Evolutionary conservation across 2,329 filamentous ascomycete genomes (phyloP).

Genomic region (Falciphora oryzae): DNA sequence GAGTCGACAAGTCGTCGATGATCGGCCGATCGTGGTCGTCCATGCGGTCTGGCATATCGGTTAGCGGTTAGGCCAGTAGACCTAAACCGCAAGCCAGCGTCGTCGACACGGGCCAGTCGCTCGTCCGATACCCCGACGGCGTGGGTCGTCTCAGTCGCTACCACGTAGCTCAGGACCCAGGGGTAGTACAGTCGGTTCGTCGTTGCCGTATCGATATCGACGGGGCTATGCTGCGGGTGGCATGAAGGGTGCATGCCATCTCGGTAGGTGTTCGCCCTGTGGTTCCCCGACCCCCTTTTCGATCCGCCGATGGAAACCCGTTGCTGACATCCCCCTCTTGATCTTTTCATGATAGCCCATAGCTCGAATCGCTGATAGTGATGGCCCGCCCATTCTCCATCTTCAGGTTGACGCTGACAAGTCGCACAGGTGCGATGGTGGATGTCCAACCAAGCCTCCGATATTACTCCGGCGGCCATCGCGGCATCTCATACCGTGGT

Average conservation of each 20-base stretch:
- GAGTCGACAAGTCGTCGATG: background rate
- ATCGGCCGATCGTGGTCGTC: background rate
- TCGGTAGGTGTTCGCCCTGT: background rate
- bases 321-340: background rate
- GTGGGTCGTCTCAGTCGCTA: too few relatives aligned
- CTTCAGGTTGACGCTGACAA: too few relatives aligned
- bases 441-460: background rate
- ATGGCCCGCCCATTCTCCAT: too few relatives aligned
- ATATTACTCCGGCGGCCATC: background rate
- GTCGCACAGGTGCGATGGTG: background rate
- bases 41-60: too few relatives aligned
- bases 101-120: too few relatives aligned
- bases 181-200: background rate
- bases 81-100: too few relatives aligned
- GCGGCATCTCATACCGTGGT: background rate
- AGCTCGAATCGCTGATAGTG: background rate
- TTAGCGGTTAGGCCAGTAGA: too few relatives aligned
- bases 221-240: too few relatives aligned
- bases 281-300: background rate
- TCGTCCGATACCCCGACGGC: too few relatives aligned
- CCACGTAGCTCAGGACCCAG: background rate
- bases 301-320: background rate
- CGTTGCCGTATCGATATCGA: background rate
- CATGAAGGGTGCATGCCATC: background rate
- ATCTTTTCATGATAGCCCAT: background rate